Evolutionary conservation across 495 filamentous ascomycete species (phyloP).

Genomic region (Neurospora sp.): DNA sequence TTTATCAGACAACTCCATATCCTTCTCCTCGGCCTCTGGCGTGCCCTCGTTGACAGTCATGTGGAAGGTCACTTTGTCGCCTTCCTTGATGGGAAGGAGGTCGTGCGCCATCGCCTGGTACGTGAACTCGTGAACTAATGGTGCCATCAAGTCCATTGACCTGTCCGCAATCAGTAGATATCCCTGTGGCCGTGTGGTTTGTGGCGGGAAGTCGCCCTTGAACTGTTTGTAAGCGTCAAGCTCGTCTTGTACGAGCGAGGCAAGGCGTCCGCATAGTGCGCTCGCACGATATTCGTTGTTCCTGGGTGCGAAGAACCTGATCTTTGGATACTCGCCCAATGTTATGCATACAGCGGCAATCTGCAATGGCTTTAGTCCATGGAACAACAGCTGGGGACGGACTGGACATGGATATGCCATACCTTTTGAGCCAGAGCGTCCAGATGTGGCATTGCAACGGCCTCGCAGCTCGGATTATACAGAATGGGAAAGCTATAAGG

Average conservation of each 20-base stretch:
- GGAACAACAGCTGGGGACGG: background rate
- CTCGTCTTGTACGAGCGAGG: constrained; percentile 84
- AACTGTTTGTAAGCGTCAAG: constrained; percentile 76
- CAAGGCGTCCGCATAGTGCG: constrained; percentile 77
- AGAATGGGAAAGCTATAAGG: constrained; percentile 90
- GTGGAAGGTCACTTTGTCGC: constrained; percentile 78
- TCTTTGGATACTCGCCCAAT: constrained; percentile 78
- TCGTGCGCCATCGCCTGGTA: constrained; percentile 98
- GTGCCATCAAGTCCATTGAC: constrained; percentile 81
- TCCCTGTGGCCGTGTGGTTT: constrained; percentile 67
- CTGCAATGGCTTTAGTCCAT: constrained; percentile 37
- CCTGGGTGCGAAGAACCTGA: constrained; percentile 77
- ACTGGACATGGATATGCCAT: constrained; percentile 8
- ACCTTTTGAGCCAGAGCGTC: constrained; percentile 81
- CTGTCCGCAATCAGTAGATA: constrained; percentile 82
- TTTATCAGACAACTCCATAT: constrained; percentile 80
- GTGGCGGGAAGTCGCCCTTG: constrained; percentile 75
- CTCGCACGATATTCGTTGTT: constrained; percentile 73
- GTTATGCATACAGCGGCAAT: constrained; percentile 75
- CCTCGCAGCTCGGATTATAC: constrained; percentile 83
- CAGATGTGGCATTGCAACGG: constrained; percentile 71
- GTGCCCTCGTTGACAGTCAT: constrained; percentile 63
- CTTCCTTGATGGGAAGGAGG: constrained; percentile 75
- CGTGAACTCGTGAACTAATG: constrained; percentile 89
- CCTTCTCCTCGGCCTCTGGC: constrained; percentile 62